Conservation (phyloP, 73 alveolate species). For the Halteria grandinella region DNA sequence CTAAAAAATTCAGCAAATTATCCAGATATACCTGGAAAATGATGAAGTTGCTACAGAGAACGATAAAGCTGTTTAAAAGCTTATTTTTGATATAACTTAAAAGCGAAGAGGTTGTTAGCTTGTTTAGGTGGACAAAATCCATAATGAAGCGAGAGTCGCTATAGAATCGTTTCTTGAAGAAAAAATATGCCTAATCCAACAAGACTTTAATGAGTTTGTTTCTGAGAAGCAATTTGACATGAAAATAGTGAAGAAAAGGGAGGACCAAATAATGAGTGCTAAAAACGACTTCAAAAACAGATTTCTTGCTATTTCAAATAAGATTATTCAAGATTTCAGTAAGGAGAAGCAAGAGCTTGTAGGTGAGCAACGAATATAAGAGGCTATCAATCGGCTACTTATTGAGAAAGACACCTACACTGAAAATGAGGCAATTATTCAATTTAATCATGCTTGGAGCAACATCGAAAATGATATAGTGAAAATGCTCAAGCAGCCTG, state of each 20-base stretch:
- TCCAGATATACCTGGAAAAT: not conserved
- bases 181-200: not conserved
- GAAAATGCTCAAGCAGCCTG: not conserved
- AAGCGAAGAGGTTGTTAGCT: not conserved
- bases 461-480: not conserved
- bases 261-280: too few relatives aligned
- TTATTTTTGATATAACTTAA: too few relatives aligned
- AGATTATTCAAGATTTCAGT: not conserved
- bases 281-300: not conserved
- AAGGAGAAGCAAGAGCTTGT: slow-evolving; percentile 8
- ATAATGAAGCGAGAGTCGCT: not conserved
- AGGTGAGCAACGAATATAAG: not conserved
- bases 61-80: not conserved
- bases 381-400: not conserved
- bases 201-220: not conserved
- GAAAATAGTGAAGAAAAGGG: not conserved
- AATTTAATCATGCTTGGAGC: not conserved
- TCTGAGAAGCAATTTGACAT: not conserved
- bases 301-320: not conserved
- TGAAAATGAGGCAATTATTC: slow-evolving; percentile 5
- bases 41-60: not conserved
- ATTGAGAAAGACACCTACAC: not conserved
- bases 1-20: not conserved
- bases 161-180: not conserved
- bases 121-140: not conserved